phyloP scores from a whole-genome alignment of 1,284 basidiomycete genomes.

The Leccinum griseonigrum region DNA sequence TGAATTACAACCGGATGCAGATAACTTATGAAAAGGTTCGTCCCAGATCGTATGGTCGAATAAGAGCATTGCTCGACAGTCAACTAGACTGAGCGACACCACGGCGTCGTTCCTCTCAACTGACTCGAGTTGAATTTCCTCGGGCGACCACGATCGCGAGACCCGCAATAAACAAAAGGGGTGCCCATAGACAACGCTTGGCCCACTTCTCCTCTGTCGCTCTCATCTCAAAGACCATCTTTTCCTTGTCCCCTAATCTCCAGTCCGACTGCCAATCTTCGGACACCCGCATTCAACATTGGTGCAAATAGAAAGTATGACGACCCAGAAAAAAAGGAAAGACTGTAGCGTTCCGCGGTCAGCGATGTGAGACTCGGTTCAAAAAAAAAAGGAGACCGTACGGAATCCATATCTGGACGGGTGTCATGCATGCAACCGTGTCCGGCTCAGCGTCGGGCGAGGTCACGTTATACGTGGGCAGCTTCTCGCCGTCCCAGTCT shows the following conservation, averaged over 20 bases:
- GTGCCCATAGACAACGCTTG: conserved; percentile 37
- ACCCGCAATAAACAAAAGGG: conserved; percentile 26
- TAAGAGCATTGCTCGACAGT: too few species aligned
- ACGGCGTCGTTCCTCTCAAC: too few species aligned
- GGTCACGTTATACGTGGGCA: conserved; percentile 19
- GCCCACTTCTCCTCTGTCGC: conserved; percentile 41
- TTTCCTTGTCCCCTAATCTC: conserved; percentile 35
- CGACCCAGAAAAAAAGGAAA: conserved; percentile 43
- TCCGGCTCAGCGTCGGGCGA: conserved; percentile 19
- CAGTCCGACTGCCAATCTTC: conserved; percentile 39
- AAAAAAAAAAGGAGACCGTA: conserved; percentile 12
- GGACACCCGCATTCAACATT: conserved; percentile 29
- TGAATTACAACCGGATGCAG: too few species aligned
- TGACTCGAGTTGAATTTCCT: too few species aligned
- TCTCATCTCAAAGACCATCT: conserved; percentile 37
- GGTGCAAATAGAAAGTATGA: conserved; percentile 40
- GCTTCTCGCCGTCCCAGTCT: conserved; percentile 34
- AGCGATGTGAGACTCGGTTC: background rate
- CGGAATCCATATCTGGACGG: conserved; percentile 33
- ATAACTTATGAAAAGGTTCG: too few species aligned
- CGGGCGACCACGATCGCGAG: conserved; percentile 21
- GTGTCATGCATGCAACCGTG: conserved; percentile 33
- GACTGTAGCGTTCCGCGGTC: conserved; percentile 24
- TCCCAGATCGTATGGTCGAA: too few species aligned
- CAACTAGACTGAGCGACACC: too few species aligned